phyloP scores from a whole-genome alignment of 2,329 filamentous ascomycete genomes.

The Neonectria faginata region DNA sequence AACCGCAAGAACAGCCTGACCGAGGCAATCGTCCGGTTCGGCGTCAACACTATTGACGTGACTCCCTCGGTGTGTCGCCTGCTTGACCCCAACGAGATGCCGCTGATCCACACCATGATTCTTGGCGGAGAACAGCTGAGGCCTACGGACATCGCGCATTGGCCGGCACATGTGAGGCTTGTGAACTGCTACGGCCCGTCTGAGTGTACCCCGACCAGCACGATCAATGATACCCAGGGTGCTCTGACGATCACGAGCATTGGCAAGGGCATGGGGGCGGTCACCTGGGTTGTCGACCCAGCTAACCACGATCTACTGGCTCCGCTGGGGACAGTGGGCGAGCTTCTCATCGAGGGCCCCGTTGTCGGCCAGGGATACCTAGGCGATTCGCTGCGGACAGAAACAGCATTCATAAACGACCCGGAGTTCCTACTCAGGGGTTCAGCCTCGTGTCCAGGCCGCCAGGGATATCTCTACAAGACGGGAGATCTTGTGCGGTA shows the following conservation, averaged over 20 bases:
- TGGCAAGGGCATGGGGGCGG: no score
- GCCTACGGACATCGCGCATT: slow-evolving; percentile 14
- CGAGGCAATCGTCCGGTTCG: no score
- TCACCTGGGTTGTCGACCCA: slow-evolving; percentile 47
- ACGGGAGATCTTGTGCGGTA: slow-evolving; percentile 36
- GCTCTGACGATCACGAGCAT: no score
- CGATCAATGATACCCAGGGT: no score
- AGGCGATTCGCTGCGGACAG: slow-evolving; percentile 58
- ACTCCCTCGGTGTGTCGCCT: no score
- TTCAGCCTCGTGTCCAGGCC: background rate
- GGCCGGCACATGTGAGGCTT: slow-evolving; percentile 3
- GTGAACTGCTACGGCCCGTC: slow-evolving; percentile 10
- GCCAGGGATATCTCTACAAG: slow-evolving; percentile 31
- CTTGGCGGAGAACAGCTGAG: slow-evolving; percentile 17
- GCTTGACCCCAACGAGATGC: no score
- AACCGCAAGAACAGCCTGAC: background rate
- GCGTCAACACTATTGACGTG: no score
- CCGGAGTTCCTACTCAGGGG: slow-evolving; percentile 52
- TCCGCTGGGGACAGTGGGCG: slow-evolving; percentile 47
- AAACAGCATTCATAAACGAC: slow-evolving; percentile 56
- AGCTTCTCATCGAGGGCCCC: slow-evolving; percentile 54
- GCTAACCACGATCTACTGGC: slow-evolving; percentile 41
- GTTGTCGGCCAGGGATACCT: slow-evolving; percentile 63
- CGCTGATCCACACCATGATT: background rate
- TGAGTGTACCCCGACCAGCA: no score